Conservation (phyloP, 345 rosid genomes). For the Citrus australasica region DNA sequence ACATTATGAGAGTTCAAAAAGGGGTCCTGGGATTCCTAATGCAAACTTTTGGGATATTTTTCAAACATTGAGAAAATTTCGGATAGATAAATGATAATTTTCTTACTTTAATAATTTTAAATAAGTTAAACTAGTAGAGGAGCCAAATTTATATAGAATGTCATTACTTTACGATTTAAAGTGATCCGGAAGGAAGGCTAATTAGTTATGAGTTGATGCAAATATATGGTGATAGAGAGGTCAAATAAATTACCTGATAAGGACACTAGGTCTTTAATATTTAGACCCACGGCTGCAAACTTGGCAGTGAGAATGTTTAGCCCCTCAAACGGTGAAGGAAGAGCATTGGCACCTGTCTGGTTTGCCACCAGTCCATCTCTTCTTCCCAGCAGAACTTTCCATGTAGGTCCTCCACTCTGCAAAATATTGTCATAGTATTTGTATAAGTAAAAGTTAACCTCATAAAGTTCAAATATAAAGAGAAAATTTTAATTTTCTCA, state of each 20-base stretch:
- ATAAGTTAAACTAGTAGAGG: too few relatives aligned
- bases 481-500: too few relatives aligned
- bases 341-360: constrained; percentile 47
- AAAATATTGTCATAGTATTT: not conserved
- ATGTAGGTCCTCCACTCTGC: constrained; percentile 79
- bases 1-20: too few relatives aligned
- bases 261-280: constrained; percentile 56
- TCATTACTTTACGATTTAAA: not conserved
- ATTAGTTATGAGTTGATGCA: not conserved
- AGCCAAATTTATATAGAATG: not conserved
- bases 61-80: too few relatives aligned
- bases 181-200: not conserved
- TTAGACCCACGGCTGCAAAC: constrained; percentile 52
- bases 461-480: too few relatives aligned
- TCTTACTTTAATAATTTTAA: too few relatives aligned
- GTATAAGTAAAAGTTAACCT: not conserved
- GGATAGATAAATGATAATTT: too few relatives aligned
- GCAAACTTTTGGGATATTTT: too few relatives aligned
- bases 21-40: too few relatives aligned
- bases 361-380: constrained; percentile 68
- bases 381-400: constrained; percentile 73
- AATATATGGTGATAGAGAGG: not conserved
- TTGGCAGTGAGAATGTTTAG: constrained; percentile 43
- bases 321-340: constrained; percentile 64
- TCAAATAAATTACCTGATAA: constrained; percentile 47